Conservation (phyloP, 257 asterid genomes). For the Forsythia viridissima region DNA sequence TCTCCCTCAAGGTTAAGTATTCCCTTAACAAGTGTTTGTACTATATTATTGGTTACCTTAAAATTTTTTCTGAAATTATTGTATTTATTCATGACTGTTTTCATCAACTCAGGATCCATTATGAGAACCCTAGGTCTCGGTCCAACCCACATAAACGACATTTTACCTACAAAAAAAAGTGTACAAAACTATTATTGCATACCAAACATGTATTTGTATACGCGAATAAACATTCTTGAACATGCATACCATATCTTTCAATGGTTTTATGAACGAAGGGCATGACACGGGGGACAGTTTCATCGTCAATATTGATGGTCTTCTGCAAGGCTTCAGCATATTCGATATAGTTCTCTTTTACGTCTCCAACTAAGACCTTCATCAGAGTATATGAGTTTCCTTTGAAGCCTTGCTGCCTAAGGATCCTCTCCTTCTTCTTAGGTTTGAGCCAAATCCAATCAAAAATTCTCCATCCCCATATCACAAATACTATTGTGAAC, state of each 20-base stretch:
- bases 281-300: conserved; percentile 29
- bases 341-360: conserved; percentile 9
- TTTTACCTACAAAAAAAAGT: conserved; percentile 24
- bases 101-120: conserved; percentile 22
- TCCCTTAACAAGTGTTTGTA: conserved; percentile 35
- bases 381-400: conserved; percentile 23
- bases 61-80: conserved; percentile 31
- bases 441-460: conserved; percentile 23
- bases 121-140: conserved; percentile 14
- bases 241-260: conserved; percentile 15
- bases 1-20: conserved; percentile 31
- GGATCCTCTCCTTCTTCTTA: conserved; percentile 21
- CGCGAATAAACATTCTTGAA: not conserved
- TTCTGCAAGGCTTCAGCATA: not conserved
- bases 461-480: conserved; percentile 14
- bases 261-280: conserved; percentile 27
- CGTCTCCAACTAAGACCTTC: conserved; percentile 27
- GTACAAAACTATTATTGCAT: too few species aligned
- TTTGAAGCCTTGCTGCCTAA: conserved; percentile 27
- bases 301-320: conserved; percentile 10
- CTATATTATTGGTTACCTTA: conserved; percentile 26
- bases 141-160: conserved; percentile 42
- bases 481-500: not conserved
- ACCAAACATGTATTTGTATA: too few species aligned
- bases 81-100: conserved; percentile 29